Percentiles rank a stretch among this genome's conserved stretches.
Conservation (phyloP, 352 stramenopile species). For the Pythium chondricola region DNA sequence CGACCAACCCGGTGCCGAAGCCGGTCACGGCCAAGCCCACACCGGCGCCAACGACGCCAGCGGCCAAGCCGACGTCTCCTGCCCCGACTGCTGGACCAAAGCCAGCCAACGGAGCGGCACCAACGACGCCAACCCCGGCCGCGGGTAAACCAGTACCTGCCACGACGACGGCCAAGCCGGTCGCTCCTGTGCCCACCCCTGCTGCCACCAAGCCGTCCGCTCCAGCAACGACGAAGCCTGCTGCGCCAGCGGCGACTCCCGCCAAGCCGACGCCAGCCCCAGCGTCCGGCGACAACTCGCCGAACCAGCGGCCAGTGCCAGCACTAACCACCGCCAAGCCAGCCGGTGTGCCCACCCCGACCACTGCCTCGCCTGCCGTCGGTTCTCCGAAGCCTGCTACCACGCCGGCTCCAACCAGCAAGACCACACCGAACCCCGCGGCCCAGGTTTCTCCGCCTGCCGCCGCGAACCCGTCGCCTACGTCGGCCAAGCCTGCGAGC, state of each 20-base stretch:
- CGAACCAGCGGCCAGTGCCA: neutral
- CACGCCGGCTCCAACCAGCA: neutral
- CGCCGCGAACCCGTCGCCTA: neutral
- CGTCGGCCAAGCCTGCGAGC: neutral
- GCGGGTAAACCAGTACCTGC: conserved; percentile 2
- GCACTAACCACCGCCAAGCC: conserved; percentile 1
- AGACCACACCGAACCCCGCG: neutral
- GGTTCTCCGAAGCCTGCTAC: neutral
- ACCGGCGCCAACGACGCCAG: neutral
- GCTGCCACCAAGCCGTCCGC: neutral
- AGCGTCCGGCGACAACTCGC: too few species aligned
- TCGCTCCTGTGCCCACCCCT: neutral
- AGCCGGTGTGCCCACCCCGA: neutral
- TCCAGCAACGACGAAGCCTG: neutral
- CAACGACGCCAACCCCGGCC: neutral
- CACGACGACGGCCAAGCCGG: neutral
- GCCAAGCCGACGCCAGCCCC: neutral
- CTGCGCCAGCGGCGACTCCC: neutral
- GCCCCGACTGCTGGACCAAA: too few species aligned
- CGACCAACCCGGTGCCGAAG: neutral
- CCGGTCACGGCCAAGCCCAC: neutral
- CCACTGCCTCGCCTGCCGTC: neutral
- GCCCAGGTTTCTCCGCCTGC: neutral
- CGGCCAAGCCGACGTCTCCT: neutral
- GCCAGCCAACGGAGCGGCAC: neutral